phyloP scores from a whole-genome alignment of 2,329 filamentous ascomycete species.

The Aureobasidium lini region DNA sequence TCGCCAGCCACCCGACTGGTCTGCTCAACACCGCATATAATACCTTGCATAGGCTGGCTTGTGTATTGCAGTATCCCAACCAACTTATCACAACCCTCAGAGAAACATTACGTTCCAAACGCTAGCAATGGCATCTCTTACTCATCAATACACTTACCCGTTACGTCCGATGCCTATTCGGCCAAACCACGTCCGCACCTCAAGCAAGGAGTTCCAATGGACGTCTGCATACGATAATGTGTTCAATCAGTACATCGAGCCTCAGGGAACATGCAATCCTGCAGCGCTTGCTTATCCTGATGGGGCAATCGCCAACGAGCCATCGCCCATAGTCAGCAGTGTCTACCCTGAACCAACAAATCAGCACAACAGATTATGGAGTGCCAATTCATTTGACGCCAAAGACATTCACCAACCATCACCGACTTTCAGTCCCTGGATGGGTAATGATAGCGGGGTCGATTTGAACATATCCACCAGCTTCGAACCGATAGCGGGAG shows the following conservation, averaged over 20 bases:
- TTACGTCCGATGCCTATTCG: conserved; percentile 1
- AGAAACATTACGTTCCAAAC: not conserved
- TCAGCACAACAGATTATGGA: not conserved
- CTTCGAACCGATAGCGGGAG: not conserved
- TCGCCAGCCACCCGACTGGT: conserved; percentile 5
- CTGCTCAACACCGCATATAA: conserved; percentile 1
- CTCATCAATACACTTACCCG: conserved; percentile 12
- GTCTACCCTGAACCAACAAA: not conserved
- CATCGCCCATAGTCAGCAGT: not conserved
- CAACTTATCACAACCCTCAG: not conserved
- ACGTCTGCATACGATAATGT: conserved; percentile 53
- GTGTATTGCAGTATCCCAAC: not conserved
- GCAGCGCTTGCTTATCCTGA: conserved; percentile 33
- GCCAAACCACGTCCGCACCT: conserved; percentile 20
- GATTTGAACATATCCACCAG: not conserved
- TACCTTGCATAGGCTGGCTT: conserved; percentile 10
- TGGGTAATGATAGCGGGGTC: conserved; percentile 7
- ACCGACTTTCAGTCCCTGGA: conserved; percentile 10
- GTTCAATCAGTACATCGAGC: conserved; percentile 57
- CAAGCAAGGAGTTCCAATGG: conserved; percentile 47
- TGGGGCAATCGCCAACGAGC: not conserved
- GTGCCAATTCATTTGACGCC: conserved; percentile 7
- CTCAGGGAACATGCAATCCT: conserved; percentile 44
- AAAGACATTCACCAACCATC: conserved; percentile 1
- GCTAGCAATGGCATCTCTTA: conserved; percentile 9